Conservation (phyloP, 2,329 filamentous ascomycete genomes). For the Colletotrichum sp. region DNA sequence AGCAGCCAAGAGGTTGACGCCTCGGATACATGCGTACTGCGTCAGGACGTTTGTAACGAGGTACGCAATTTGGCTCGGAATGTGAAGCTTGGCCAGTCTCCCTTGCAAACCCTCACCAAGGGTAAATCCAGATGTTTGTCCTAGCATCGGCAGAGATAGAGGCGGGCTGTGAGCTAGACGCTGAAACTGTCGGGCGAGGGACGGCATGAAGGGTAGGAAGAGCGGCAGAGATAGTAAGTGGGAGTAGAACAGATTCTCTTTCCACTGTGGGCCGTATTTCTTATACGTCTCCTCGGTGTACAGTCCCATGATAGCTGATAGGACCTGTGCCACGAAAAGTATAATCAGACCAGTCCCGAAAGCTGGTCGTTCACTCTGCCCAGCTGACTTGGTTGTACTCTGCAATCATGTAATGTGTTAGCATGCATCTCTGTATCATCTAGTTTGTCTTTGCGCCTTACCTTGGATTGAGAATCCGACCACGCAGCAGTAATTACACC, state of each 20-base stretch:
- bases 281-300: conserved; percentile 93
- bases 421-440: background rate
- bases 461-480: conserved; percentile 88
- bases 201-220: conserved; percentile 74
- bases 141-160: conserved; percentile 47
- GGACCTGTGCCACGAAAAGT: conserved; percentile 84
- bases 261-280: conserved; percentile 87
- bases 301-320: conserved; percentile 93
- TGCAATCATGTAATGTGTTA: background rate
- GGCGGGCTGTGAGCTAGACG: conserved; percentile 69
- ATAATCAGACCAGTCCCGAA: conserved; percentile 78
- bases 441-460: conserved; percentile 37
- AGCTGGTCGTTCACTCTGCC: conserved; percentile 29
- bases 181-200: conserved; percentile 67
- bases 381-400: background rate
- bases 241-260: conserved; percentile 95
- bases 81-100: conserved; percentile 39
- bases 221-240: conserved; percentile 77
- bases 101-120: conserved; percentile 43
- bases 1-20: conserved; percentile 92
- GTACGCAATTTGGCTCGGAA: conserved; percentile 75
- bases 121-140: conserved; percentile 27
- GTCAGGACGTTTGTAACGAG: conserved; percentile 82
- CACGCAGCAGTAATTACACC: conserved; percentile 89
- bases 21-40: conserved; percentile 93